phyloP scores from a whole-genome alignment of 441 rosid genomes.

The Melastoma candidum region DNA sequence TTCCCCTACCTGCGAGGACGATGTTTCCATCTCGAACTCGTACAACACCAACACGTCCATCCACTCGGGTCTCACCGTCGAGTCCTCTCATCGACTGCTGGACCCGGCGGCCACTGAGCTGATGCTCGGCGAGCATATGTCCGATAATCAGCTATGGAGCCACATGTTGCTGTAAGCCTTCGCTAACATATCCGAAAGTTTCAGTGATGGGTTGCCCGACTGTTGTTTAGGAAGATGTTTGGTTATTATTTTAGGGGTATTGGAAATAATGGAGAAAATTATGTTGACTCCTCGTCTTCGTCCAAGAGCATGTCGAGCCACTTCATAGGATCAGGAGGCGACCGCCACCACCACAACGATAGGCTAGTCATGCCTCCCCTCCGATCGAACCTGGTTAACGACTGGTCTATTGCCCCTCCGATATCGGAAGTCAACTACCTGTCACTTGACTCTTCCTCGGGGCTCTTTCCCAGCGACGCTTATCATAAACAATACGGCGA shows the following conservation, averaged over 20 bases:
- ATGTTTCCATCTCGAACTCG: conserved; percentile 40
- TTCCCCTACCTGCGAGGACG: conserved; percentile 44
- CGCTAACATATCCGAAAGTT: not conserved
- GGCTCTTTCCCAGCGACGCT: too few species aligned
- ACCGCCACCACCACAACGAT: not conserved
- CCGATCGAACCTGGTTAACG: too few species aligned
- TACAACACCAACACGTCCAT: conserved; percentile 42
- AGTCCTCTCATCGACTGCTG: conserved; percentile 34
- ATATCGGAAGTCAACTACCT: too few species aligned
- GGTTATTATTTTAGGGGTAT: conserved; percentile 19
- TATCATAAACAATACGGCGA: too few species aligned
- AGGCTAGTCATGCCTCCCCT: not conserved
- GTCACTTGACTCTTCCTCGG: too few species aligned
- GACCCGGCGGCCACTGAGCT: conserved; percentile 28
- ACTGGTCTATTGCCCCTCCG: too few species aligned
- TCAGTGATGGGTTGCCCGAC: too few species aligned
- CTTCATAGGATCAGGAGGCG: too few species aligned
- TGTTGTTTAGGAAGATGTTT: too few species aligned
- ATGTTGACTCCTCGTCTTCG: conserved; percentile 13
- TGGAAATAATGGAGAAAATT: conserved; percentile 36
- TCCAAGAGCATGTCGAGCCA: conserved; percentile 18
- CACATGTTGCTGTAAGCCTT: conserved; percentile 54
- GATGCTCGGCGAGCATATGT: conserved; percentile 43
- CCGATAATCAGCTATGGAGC: conserved; percentile 54
- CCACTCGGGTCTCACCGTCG: conserved; percentile 53